Evolutionary conservation across 345 rosid genomes (phyloP), one percentile per base, ranked within the genome.

Genomic region (Populus pruinosa): DNA sequence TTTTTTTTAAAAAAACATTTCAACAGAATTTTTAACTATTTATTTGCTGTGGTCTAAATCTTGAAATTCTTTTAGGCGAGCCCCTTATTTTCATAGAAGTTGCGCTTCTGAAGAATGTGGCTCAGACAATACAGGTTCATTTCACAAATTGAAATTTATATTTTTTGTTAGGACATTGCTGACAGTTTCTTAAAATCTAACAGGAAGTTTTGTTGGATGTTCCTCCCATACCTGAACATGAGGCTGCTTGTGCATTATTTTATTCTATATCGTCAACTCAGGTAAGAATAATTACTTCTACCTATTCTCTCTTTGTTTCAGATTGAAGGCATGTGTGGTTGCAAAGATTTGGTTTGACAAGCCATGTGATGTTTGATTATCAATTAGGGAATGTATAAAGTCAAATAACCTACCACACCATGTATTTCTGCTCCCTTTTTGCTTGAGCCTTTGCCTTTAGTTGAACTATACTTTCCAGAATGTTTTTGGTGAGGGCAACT

Each of bases 1-100:
- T 20, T 31, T 25, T 8, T 38, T 31, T 5, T 18, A 8, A 2
- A 41, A 41, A 9, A 1, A 39, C 2, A 55, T 25, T 63, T 70
- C 47, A 50, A 50, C 18, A 50, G n/a, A 50, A 50, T 18, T 2
- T 50, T 18, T 18, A 50, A 18, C 9, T 50, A 50, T 50, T 17
- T 17, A 50, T 43, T 65, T 31, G 14, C 23, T 49, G 20, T 39
- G 39, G 21, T 67, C 23, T 71, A 27, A 39, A 61, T 64, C 68
- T 56, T 67, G 29, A 20, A 31, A 20, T 73, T 79, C 20, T 83
- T 80, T 71, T 82, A 93, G 99, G 98, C 66, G 98, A 96, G 23
- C 99, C 99, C 27, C 99, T 96, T 82, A 93, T 96, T 78, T 96
- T 93, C 85, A 93, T 93, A 55, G 99, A 96, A 88, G 99, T 96